Evolutionary conservation across 1,284 basidiomycete species (phyloP), one percentile per base, ranked within the genome.

Genomic region (Rhodotorula glutinis): DNA sequence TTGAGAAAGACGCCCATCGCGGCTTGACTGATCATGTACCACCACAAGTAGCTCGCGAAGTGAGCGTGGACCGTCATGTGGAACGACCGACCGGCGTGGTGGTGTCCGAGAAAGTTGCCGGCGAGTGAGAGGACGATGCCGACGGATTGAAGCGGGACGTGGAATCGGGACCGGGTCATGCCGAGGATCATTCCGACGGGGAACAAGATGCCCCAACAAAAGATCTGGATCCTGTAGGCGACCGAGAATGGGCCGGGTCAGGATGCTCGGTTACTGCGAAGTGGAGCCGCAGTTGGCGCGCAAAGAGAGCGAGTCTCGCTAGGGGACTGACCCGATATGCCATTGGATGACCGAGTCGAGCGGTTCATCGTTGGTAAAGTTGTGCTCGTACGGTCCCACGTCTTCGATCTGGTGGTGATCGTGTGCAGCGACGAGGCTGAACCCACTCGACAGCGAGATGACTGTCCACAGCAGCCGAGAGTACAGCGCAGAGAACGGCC

Each of bases 1-100:
- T 95, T 97, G 70, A 98, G 87, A 79, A 96, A 98, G 66, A 93
- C 83, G 10, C 94, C 94, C 59, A 91, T 81, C 23, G 77, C 76
- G 13, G 89, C 82, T 79, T 97, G 94, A 2, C 70, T 3, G 23
- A 73, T 46, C 25, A 75, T 41, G 60, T 74, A 71, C 67, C 62
- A 71, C 60, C 64, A 66, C 19, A 75, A 29, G 63, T 71, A 75
- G 5, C 19, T n/a, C 1, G 71, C 74, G 9, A 72, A 63, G 44
- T 60, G 58, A 5, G 65, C 65, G 66, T 76, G 75, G 10, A 70
- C 71, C 11, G 75, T 74, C 53, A 64, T 61, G 58, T 72, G 70
- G 63, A 76, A 76, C 3, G 51, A 33, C 21, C 75, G 61, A 11
- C 75, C 74, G 11, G 57, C 43, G 55, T 76, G 74, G 43, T 72